phyloP scores from a whole-genome alignment of 2,329 filamentous ascomycete genomes.

The Botrytis pseudocinerea region DNA sequence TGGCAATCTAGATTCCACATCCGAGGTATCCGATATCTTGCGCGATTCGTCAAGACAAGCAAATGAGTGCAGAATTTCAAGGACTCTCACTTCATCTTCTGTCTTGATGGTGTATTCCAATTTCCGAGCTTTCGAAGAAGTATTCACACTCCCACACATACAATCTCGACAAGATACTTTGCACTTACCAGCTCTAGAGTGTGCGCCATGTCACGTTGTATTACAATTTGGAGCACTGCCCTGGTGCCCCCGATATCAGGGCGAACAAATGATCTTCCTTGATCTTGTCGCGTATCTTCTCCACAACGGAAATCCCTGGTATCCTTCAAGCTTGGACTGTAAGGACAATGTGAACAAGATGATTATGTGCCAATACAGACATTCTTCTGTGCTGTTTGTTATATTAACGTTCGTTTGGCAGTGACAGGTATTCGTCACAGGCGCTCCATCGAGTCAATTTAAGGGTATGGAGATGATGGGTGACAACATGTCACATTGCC shows the following conservation, averaged over 20 bases:
- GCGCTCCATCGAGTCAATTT: background rate
- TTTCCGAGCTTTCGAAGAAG: background rate
- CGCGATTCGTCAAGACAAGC: background rate
- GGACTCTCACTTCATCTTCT: background rate
- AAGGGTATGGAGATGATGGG: background rate
- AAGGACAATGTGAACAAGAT: background rate
- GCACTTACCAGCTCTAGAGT: background rate
- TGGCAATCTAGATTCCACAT: background rate
- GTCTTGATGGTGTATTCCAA: background rate
- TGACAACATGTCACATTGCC: slow-evolving; percentile 1
- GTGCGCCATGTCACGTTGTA: background rate
- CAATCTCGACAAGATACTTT: background rate
- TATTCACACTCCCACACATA: background rate
- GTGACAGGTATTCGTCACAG: background rate
- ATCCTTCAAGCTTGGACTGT: background rate
- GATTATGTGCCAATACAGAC: background rate
- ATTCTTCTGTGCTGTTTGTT: background rate
- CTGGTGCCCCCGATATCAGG: background rate
- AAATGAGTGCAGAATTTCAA: background rate
- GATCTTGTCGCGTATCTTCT: slow-evolving; percentile 5
- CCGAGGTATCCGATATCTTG: background rate
- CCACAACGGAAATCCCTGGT: slow-evolving; percentile 4
- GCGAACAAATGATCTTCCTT: slow-evolving; percentile 7
- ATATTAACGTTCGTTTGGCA: background rate
- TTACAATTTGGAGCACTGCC: background rate